Percentiles rank a stretch among this genome's conserved stretches.
Conservation (phyloP, 768 basidiomycete species). For the Lactarius hengduanensis region DNA sequence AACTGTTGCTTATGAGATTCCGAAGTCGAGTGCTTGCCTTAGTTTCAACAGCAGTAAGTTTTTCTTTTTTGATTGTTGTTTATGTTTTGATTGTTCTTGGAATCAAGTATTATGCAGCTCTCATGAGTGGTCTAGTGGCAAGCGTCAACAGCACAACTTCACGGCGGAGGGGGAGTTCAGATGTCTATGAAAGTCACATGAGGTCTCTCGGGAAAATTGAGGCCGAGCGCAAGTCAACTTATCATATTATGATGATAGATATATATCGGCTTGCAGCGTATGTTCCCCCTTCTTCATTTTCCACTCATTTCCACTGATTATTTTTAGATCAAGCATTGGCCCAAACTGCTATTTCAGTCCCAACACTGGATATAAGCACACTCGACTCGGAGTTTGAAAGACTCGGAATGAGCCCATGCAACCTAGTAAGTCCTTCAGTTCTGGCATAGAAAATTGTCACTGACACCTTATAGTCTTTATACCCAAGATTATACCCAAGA, state of each 20-base stretch:
- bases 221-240: neutral
- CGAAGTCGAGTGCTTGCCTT: neutral
- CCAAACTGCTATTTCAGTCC: neutral
- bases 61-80: no score
- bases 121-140: neutral
- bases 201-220: neutral
- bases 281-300: neutral
- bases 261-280: neutral
- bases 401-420: no score
- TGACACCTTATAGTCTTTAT: no score
- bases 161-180: neutral
- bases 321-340: neutral
- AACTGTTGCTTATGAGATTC: neutral
- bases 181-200: neutral
- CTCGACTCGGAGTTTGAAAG: no score
- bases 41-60: neutral
- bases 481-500: no score
- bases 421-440: no score
- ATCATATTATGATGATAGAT: neutral
- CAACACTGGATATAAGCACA: neutral
- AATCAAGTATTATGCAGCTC: neutral
- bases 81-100: no score
- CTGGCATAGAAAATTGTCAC: no score
- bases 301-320: neutral
- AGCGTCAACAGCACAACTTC: neutral